Conservation (phyloP, 352 stramenopile genomes). For the Pythium aristosporum region DNA sequence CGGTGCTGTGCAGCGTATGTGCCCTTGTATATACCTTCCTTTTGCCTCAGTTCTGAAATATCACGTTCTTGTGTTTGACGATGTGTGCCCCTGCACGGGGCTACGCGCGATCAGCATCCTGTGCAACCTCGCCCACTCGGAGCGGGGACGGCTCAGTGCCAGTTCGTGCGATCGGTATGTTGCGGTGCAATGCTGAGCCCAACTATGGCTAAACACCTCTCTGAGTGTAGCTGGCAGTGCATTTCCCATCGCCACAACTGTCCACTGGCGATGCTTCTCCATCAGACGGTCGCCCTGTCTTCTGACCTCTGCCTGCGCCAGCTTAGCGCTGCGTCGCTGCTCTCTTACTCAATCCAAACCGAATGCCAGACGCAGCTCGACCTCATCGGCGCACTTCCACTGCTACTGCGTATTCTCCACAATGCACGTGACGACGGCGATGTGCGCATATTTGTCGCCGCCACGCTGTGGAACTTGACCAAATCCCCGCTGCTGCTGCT, state of each 20-base stretch:
- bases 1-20: conserved; percentile 7
- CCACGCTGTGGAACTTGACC: conserved; percentile 65
- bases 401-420: conserved; percentile 52
- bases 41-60: neutral
- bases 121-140: conserved; percentile 54
- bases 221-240: conserved; percentile 49
- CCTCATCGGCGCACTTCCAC: conserved; percentile 37
- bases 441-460: conserved; percentile 47
- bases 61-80: neutral
- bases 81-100: neutral
- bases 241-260: conserved; percentile 72
- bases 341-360: conserved; percentile 68
- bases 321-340: conserved; percentile 48
- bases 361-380: conserved; percentile 76
- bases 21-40: no score
- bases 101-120: conserved; percentile 42
- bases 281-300: conserved; percentile 26
- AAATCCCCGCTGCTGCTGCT: conserved; percentile 63
- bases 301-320: conserved; percentile 35
- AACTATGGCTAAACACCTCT: no score
- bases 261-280: conserved; percentile 54
- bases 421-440: conserved; percentile 34
- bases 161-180: conserved; percentile 60
- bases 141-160: conserved; percentile 50
- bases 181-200: neutral